phyloP scores from a whole-genome alignment of 2,329 filamentous ascomycete species.

The Talaromyces sp. region DNA sequence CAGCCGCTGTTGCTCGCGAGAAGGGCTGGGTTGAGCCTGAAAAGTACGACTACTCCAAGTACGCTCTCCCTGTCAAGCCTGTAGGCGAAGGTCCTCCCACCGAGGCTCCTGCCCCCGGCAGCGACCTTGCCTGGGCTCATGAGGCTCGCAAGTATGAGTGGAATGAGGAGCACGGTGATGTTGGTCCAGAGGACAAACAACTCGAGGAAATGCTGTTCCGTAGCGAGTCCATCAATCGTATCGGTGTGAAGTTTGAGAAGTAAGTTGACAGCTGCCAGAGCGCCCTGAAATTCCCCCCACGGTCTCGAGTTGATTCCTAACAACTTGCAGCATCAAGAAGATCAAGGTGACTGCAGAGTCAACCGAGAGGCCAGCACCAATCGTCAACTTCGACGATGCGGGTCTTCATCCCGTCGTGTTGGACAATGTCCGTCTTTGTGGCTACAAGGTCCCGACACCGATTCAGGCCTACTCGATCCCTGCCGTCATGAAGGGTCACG shows the following conservation, averaged over 20 bases:
- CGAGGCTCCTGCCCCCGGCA: slow-evolving; percentile 20
- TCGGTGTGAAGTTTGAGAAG: slow-evolving; percentile 61
- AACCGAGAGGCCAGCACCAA: slow-evolving; percentile 41
- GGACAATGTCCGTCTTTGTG: slow-evolving; percentile 68
- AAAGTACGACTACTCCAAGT: slow-evolving; percentile 33
- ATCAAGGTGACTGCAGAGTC: slow-evolving; percentile 51
- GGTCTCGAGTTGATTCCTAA: background rate
- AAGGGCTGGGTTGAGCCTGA: slow-evolving; percentile 35
- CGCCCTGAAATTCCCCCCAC: too few relatives aligned
- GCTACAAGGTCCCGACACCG: slow-evolving; percentile 70
- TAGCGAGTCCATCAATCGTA: slow-evolving; percentile 45
- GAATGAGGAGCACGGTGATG: slow-evolving; percentile 78
- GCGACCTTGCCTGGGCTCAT: slow-evolving; percentile 39
- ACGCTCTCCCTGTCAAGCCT: slow-evolving; percentile 15
- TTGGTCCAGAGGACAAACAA: slow-evolving; percentile 65
- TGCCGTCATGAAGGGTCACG: slow-evolving; percentile 67
- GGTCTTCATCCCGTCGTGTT: slow-evolving; percentile 81
- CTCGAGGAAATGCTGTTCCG: slow-evolving; percentile 75
- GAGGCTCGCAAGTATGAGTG: slow-evolving; percentile 72
- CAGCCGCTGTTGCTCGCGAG: slow-evolving; percentile 27
- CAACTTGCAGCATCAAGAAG: slow-evolving; percentile 34
- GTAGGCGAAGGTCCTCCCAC: slow-evolving; percentile 15
- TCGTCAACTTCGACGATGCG: slow-evolving; percentile 63
- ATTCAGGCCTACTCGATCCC: slow-evolving; percentile 85
- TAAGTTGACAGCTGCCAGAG: slow-evolving; percentile 33